These are phyloP conservation scores for Senna tora DNA, from an alignment of 306 rosid genomes.

Conservation along the genomic window DNA sequence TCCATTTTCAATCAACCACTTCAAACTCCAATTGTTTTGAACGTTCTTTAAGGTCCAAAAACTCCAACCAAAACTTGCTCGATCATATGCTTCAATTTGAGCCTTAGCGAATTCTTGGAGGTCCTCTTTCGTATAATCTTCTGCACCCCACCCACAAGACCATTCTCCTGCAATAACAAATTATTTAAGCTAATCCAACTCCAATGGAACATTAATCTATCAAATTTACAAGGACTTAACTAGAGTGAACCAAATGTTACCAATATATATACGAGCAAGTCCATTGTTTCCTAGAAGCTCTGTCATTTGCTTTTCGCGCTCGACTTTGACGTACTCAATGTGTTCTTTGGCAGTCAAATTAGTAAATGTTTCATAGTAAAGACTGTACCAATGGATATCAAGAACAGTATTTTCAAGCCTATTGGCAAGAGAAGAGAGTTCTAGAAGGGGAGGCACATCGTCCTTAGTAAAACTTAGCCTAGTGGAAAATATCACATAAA, in stretches of 20 bases:
- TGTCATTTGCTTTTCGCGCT: slow-evolving; percentile 50
- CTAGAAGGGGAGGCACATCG: not conserved
- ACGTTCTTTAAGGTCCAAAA: slow-evolving; percentile 72
- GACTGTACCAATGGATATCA: slow-evolving; percentile 74
- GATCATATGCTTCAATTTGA: slow-evolving; percentile 58
- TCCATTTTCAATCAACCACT: slow-evolving; percentile 79
- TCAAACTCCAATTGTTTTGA: slow-evolving; percentile 63
- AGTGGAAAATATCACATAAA: slow-evolving; percentile 61
- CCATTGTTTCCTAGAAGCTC: slow-evolving; percentile 60
- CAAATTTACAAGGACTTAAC: not conserved
- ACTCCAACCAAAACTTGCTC: slow-evolving; percentile 82
- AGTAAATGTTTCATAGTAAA: slow-evolving; percentile 42
- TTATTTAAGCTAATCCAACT: no score
- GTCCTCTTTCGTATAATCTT: slow-evolving; percentile 54
- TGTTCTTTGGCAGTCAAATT: slow-evolving; percentile 56
- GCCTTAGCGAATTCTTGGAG: slow-evolving; percentile 64
- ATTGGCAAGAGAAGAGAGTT: slow-evolving; percentile 60
- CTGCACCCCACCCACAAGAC: slow-evolving; percentile 70
- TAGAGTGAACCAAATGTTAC: slow-evolving; percentile 35
- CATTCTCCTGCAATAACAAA: slow-evolving; percentile 59
- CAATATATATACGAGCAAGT: slow-evolving; percentile 66
- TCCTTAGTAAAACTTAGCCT: slow-evolving; percentile 50
- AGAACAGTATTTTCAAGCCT: slow-evolving; percentile 50
- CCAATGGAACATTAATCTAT: not conserved
- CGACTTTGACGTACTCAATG: slow-evolving; percentile 54